Evolutionary conservation across 768 basidiomycete species (phyloP), one percentile per base, ranked within the genome.

Genomic region (Tephrocybe sp.): DNA sequence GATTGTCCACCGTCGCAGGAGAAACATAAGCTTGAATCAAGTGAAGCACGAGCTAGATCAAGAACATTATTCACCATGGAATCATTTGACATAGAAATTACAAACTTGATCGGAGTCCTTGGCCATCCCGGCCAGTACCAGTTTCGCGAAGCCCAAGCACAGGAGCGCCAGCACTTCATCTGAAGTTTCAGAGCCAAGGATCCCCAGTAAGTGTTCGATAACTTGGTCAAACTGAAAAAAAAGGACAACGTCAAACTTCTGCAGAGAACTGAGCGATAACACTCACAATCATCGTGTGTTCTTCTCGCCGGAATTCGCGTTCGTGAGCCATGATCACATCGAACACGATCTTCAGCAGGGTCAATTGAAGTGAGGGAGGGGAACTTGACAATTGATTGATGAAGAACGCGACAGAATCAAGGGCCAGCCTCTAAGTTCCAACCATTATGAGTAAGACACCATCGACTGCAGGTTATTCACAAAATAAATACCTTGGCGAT

Each of bases 251-350:
- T 49, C 22, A 48, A 20, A 22, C n/a, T 2, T 39, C n/a, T 12
- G 4, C n/a, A 3, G 20, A 33, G 19, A 6, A 22, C 31, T 9
- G 3, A 26, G 4, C 5, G 36, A 42, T 42, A 30, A 22, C 23
- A 45, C 59, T 42, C 45, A 67, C 68, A 47, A 63, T 60, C 7
- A 53, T 54, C 16, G 54, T 26, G 7, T 26, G 57, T 10, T 41
- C 56, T 17, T 54, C 34, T 22, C 39, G 51, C 19, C 49, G 56
- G n/a, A 89, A 76, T 42, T 77, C 78, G 39, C 71, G 65, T 50
- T 89, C 86, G 55, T 96, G 87, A 0, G 89, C 82, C 83, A 93
- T 93, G 46, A 95, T 68, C 33, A 92, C 75, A 65, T 97, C 94
- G 59, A 96, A 92, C 4, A 93, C 65, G 49, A 88, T 79, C 60